Conservation (phyloP, 441 rosid genomes). For the Kokia cookei region DNA sequence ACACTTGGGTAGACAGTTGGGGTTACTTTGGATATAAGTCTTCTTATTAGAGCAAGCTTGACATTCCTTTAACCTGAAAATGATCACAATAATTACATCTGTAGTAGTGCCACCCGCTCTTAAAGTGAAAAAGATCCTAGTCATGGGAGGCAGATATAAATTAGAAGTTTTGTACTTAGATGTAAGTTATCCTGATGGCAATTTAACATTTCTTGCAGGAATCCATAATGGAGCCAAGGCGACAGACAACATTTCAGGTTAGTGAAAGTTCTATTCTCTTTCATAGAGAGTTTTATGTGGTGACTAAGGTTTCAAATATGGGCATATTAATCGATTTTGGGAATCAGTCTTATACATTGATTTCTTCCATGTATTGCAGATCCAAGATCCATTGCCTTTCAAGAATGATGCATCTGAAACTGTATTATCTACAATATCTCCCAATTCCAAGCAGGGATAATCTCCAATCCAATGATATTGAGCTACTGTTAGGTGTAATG, state of each 20-base stretch:
- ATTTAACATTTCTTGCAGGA: conserved; percentile 2
- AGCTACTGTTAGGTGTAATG: not conserved
- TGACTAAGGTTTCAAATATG: not conserved
- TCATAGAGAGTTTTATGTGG: not conserved
- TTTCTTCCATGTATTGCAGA: conserved; percentile 8
- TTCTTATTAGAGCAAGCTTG: not conserved
- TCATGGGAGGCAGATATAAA: not conserved
- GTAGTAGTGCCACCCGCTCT: not conserved
- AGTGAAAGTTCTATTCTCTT: not conserved
- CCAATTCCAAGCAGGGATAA: not conserved
- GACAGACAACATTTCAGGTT: not conserved
- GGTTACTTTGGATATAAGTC: not conserved
- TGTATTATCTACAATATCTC: conserved; percentile 10
- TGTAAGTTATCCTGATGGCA: not conserved
- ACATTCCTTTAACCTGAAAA: not conserved
- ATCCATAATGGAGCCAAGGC: not conserved
- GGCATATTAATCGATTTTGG: not conserved
- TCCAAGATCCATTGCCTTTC: not conserved
- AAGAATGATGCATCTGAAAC: conserved; percentile 1
- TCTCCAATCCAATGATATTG: not conserved
- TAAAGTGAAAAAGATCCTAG: not conserved
- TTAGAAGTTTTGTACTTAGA: not conserved
- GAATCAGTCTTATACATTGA: not conserved
- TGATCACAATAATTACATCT: not conserved
- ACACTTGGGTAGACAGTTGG: not conserved